Evolutionary conservation across 2,329 filamentous ascomycete species (phyloP).

Genomic region (Ophiocordyceps australis): DNA sequence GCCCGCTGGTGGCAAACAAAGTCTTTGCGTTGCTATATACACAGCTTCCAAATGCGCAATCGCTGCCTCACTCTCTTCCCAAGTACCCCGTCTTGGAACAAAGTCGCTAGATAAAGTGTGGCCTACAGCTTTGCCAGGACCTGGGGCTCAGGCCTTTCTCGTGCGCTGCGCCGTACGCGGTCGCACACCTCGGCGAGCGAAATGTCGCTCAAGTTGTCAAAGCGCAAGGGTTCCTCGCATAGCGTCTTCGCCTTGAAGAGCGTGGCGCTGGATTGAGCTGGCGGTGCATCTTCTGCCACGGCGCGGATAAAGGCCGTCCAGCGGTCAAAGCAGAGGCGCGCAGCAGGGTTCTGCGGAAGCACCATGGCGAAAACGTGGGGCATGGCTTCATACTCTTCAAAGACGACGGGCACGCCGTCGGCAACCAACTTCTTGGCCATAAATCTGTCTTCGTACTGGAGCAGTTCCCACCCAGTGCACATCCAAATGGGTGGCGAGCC

Average conservation of each 20-base stretch:
- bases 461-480: slow-evolving; percentile 51
- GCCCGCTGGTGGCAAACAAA: too few species aligned
- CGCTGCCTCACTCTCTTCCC: too few species aligned
- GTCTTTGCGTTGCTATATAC: too few species aligned
- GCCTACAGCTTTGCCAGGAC: too few species aligned
- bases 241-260: slow-evolving; percentile 31
- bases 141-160: too few species aligned
- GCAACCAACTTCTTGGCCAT: slow-evolving; percentile 34
- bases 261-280: slow-evolving; percentile 20
- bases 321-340: slow-evolving; percentile 31
- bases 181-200: slow-evolving; percentile 22
- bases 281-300: slow-evolving; percentile 15
- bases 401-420: slow-evolving; percentile 43
- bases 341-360: slow-evolving; percentile 24
- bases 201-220: slow-evolving; percentile 22
- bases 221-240: slow-evolving; percentile 25
- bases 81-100: too few species aligned
- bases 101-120: too few species aligned
- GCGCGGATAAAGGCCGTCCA: slow-evolving; percentile 37
- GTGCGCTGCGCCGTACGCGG: slow-evolving; percentile 16
- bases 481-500: slow-evolving; percentile 49
- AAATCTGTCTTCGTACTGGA: slow-evolving; percentile 48
- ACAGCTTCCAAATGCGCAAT: too few species aligned
- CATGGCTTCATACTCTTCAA: slow-evolving; percentile 65
- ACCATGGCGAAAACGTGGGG: slow-evolving; percentile 54